These are phyloP conservation scores for Halteria grandinella DNA, from an alignment of 73 alveolate species.

Conservation along the genomic window DNA sequence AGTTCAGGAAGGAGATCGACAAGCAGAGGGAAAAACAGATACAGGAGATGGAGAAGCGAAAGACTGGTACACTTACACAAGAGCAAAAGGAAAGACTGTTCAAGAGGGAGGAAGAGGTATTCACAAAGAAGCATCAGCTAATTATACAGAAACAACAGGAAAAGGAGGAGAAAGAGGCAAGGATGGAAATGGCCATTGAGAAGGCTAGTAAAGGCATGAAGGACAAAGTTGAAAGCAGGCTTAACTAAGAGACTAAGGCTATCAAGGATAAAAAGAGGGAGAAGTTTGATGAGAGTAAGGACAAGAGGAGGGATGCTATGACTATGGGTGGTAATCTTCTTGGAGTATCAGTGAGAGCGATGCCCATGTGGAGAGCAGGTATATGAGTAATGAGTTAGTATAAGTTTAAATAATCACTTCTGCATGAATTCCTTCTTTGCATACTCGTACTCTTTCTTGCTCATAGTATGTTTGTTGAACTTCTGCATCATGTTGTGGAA, in stretches of 20 bases:
- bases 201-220: constrained; percentile 14
- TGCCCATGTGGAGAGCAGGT: constrained; percentile 65
- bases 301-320: constrained; percentile 65
- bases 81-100: constrained; percentile 32
- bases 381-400: neutral
- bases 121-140: constrained; percentile 12
- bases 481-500: too few relatives aligned
- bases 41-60: constrained; percentile 45
- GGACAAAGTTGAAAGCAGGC: constrained; percentile 56
- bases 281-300: constrained; percentile 52
- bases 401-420: too few relatives aligned
- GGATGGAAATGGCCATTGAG: neutral
- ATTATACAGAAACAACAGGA: constrained; percentile 11
- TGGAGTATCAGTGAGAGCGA: constrained; percentile 57
- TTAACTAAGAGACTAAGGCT: constrained; percentile 53
- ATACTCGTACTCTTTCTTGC: too few relatives aligned
- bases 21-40: constrained; percentile 26
- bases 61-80: neutral
- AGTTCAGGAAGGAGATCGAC: constrained; percentile 57
- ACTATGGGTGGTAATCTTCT: constrained; percentile 72
- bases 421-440: too few relatives aligned
- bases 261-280: constrained; percentile 60
- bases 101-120: constrained; percentile 34
- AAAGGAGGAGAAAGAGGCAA: constrained; percentile 12
- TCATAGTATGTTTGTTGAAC: too few relatives aligned